Evolutionary conservation across 2,329 filamentous ascomycete species (phyloP).

Genomic region (Aspergillus caelatus): DNA sequence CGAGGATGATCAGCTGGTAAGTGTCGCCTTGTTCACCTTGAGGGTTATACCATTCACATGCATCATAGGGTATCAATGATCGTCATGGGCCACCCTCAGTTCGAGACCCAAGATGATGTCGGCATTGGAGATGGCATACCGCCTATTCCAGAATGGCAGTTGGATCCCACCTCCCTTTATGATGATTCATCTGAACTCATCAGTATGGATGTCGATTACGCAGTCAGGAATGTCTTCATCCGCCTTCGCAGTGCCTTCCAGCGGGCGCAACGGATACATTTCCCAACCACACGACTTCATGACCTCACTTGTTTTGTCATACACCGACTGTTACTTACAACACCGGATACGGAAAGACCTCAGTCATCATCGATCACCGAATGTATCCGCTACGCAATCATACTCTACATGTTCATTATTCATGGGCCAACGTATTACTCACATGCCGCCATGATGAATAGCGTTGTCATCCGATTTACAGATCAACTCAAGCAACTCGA

Average conservation of each 20-base stretch:
- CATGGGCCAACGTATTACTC: slow-evolving; percentile 62
- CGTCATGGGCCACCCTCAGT: slow-evolving; percentile 57
- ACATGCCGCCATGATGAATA: slow-evolving; percentile 47
- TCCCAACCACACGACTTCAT: slow-evolving; percentile 51
- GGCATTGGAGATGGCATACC: slow-evolving; percentile 54
- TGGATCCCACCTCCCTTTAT: slow-evolving; percentile 24
- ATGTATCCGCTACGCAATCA: slow-evolving; percentile 51
- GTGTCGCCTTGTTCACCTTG: slow-evolving; percentile 12
- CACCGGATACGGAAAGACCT: background rate
- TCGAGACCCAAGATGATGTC: slow-evolving; percentile 54
- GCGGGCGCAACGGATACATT: slow-evolving; percentile 25
- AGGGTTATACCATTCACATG: background rate
- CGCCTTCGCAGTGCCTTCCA: slow-evolving; percentile 52
- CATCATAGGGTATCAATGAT: slow-evolving; percentile 59
- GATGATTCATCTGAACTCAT: slow-evolving; percentile 17
- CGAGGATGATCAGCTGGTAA: slow-evolving; percentile 59
- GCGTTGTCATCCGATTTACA: slow-evolving; percentile 38
- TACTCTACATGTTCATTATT: slow-evolving; percentile 57
- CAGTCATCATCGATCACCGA: slow-evolving; percentile 38
- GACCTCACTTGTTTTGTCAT: slow-evolving; percentile 60
- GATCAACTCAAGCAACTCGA: slow-evolving; percentile 30
- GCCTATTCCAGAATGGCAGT: slow-evolving; percentile 54
- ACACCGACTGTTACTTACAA: slow-evolving; percentile 49
- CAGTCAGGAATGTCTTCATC: slow-evolving; percentile 42
- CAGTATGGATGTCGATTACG: slow-evolving; percentile 35